Evolutionary conservation across 208 protist genomes (phyloP).

Genomic region (Leishmania martiniquensis): DNA sequence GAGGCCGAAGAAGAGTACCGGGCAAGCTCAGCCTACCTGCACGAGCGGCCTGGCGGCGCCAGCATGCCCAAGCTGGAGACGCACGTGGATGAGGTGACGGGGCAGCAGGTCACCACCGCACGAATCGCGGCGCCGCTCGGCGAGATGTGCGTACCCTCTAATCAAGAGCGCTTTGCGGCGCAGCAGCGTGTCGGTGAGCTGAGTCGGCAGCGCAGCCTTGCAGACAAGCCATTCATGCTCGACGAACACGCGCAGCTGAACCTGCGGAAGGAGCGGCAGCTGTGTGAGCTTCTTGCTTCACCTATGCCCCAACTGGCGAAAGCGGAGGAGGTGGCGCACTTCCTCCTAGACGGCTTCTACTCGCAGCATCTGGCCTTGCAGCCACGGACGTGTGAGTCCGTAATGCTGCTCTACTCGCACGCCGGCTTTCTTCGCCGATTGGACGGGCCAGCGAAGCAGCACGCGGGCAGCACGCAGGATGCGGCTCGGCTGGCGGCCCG

Average conservation of each 20-base stretch:
- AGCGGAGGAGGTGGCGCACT: constrained; percentile 46
- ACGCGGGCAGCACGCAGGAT: neutral
- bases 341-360: constrained; percentile 57
- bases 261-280: constrained; percentile 74
- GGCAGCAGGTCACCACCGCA: constrained; percentile 22
- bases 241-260: constrained; percentile 64
- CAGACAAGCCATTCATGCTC: constrained; percentile 46
- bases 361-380: constrained; percentile 51
- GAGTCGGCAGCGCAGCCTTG: constrained; percentile 21
- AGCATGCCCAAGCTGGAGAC: constrained; percentile 27
- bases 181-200: constrained; percentile 68
- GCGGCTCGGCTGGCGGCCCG: neutral
- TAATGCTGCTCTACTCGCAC: constrained; percentile 67
- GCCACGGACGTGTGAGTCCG: constrained; percentile 56
- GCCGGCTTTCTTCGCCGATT: constrained; percentile 62
- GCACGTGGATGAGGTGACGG: constrained; percentile 38
- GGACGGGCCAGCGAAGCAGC: constrained; percentile 12
- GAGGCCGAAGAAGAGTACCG: constrained; percentile 76
- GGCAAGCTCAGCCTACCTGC: constrained; percentile 53
- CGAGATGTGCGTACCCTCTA: constrained; percentile 68
- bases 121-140: constrained; percentile 72
- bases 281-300: constrained; percentile 61
- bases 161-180: constrained; percentile 54
- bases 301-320: constrained; percentile 69
- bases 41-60: constrained; percentile 32